Conservation (phyloP, 2,329 filamentous ascomycete species). For the Beauveria varroae region DNA sequence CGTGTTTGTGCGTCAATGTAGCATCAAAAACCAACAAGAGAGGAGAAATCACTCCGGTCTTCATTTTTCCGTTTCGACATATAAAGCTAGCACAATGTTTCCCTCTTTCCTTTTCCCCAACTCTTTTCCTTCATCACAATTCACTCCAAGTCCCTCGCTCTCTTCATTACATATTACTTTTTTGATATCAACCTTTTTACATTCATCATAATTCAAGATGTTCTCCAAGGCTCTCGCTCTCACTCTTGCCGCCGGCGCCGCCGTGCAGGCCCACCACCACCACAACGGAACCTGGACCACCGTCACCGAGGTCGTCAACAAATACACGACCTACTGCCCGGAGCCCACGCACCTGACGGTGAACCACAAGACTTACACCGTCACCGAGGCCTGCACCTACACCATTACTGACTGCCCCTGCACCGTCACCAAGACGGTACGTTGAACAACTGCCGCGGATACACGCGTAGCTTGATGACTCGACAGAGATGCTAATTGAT, state of each 20-base stretch:
- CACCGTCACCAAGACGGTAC: slow-evolving; percentile 25
- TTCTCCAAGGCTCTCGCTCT: slow-evolving; percentile 21
- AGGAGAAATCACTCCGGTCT: neutral
- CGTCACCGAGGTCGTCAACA: slow-evolving; percentile 27
- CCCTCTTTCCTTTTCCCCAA: neutral
- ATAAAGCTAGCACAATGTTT: neutral
- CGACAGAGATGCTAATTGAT: slow-evolving; percentile 18
- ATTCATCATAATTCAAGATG: slow-evolving; percentile 18
- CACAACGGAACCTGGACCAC: slow-evolving; percentile 17
- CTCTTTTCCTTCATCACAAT: neutral
- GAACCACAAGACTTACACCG: slow-evolving; percentile 43
- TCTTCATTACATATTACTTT: neutral
- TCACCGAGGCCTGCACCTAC: slow-evolving; percentile 46
- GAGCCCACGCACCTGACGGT: slow-evolving; percentile 44
- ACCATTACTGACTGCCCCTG: slow-evolving; percentile 50
- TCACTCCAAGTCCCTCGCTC: neutral
- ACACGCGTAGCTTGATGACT: too few species aligned
- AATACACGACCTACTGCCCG: slow-evolving; percentile 34
- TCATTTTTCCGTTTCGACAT: neutral
- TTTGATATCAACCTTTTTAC: neutral
- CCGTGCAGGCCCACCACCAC: slow-evolving; percentile 8
- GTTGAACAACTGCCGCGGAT: neutral
- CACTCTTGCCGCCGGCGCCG: slow-evolving; percentile 19
- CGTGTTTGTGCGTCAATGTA: too few species aligned
- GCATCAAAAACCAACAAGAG: neutral